Base-by-base conservation (phyloP, 2,329 filamentous ascomycete species). In the Polychaeton citri region DNA sequence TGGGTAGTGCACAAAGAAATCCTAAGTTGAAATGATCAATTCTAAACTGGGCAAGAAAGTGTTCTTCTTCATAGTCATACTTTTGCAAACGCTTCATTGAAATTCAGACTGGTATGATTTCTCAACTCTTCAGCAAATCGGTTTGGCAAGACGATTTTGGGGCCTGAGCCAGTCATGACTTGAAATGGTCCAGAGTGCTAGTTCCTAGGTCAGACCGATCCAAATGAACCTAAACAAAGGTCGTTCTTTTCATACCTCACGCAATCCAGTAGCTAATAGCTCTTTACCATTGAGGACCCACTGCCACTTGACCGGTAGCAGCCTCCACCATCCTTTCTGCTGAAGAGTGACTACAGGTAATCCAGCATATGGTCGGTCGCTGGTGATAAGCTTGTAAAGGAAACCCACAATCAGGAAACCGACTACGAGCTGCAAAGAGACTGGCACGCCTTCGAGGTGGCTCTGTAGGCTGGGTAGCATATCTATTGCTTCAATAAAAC, bases 141-240 rank as follows among this genome's bases (percentile, higher is more conserved):
- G 30, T 44, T 42, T 3, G 46, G 44, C 10, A 49, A 33, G 19
- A 49, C 35, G 36, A 46, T 41, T 30, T 41, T 43, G 19, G 38
- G 38, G 5, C 44, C 44, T n/a, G 40, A 32, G n/a, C 18, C 20
- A 7, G 44, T 39, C 19, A 40, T 31, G 21, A 46, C 36, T n/a
- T 46, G 44, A 21, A 43, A 46, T 6, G 38, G 35, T 6, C 34
- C 30, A 17, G 28, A 20, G 28, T 36, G 24, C 18, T 39, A 33
- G 13, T 42, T 37, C 32, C 28, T 18, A 16, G 19, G 3, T 6
- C n/a, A 6, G 10, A 32, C 38, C 35, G 38, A n/a, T 28, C 12
- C 10, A 17, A 7, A 13, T 30, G 10, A 36, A 30, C 7, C 19
- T 34, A 16, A 26, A 30, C 16, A 39, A 19, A n/a, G 33, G 34